Base-by-base conservation (phyloP, 73 alveolate species). In the Effrenium voratum region DNA sequence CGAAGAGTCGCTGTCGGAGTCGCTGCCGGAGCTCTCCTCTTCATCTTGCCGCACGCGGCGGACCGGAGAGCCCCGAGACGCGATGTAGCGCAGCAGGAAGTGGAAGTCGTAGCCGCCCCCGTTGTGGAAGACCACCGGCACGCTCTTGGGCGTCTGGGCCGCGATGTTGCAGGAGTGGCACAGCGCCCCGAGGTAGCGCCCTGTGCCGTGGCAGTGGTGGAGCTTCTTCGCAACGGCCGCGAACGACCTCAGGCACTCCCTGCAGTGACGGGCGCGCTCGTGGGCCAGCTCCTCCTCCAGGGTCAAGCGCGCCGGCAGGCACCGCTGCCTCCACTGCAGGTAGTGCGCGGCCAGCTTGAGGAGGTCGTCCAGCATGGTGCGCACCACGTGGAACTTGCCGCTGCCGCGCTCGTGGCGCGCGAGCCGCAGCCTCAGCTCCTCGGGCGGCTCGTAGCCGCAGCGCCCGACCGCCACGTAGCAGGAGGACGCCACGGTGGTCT, bases 251-350 rank as follows among this genome's bases (percentile, higher is more conserved):
- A 15, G 10, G 82, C 82, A 70, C 49, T 3, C 38, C 49, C 49
- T 10, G 82, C 82, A 70, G 49, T 5, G 82, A 28, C 38, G 34
- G 38, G 82, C 82, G 49, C 38, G 32, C 49, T 70, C 82, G 82
- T 36, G 38, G 82, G 82, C 38, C 82, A 28, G 49, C 82, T 34
- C 49, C 24, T 70, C 82, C 82, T 70, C 82, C 82, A 46, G 49
- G 38, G 49, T 70, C 13, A 70, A 46, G 13, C 47, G 47, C 49
- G 82, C 49, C 24, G 82, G 82, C 10, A 70, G 34, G 82, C 38
- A 36, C 49, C 45, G 49, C 82, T 70, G n/a, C 82, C 38, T 70
- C 82, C 82, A 70, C 82, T 36, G 82, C 49, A 70, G 24, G 82
- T 70, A 70, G 10, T 30, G 82, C 47, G n/a, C 82, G 32, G 49